Conservation (phyloP, 2,329 filamentous ascomycete genomes). For the Claviceps sp. region DNA sequence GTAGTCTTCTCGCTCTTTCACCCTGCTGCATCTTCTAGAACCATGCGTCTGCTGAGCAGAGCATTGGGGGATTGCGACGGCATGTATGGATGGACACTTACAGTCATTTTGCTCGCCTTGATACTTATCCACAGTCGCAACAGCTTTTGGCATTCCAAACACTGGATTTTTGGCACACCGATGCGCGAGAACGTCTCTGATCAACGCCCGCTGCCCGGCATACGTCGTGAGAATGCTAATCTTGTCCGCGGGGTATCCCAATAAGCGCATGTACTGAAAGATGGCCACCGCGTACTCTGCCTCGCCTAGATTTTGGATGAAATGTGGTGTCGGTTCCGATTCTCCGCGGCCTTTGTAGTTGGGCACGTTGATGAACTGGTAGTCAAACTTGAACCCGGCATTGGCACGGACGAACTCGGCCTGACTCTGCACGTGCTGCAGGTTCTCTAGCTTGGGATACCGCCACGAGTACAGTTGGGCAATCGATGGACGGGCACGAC, state of each 20-base stretch:
- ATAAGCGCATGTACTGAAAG: slow-evolving; percentile 92
- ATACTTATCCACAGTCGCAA: slow-evolving; percentile 96
- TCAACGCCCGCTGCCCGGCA: slow-evolving; percentile 77
- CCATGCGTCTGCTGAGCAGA: neutral
- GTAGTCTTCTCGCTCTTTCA: too few relatives aligned
- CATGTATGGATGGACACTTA: slow-evolving; percentile 34
- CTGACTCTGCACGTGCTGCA: slow-evolving; percentile 57
- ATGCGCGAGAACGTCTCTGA: slow-evolving; percentile 73
- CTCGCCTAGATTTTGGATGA: slow-evolving; percentile 91
- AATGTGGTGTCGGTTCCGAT: slow-evolving; percentile 80
- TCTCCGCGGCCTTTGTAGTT: slow-evolving; percentile 89
- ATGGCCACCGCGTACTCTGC: slow-evolving; percentile 94
- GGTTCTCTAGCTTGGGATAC: slow-evolving; percentile 66
- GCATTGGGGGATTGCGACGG: too few relatives aligned
- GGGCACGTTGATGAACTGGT: slow-evolving; percentile 90
- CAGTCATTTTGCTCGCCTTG: slow-evolving; percentile 99
- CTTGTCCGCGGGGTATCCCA: slow-evolving; percentile 73
- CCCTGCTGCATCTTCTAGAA: too few relatives aligned
- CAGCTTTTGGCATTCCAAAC: slow-evolving; percentile 78
- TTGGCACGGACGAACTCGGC: slow-evolving; percentile 72
- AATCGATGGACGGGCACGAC: slow-evolving; percentile 75
- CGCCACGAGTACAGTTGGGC: slow-evolving; percentile 89
- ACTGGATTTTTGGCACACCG: slow-evolving; percentile 71
- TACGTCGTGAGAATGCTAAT: slow-evolving; percentile 92
- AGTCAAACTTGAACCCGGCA: slow-evolving; percentile 84